Percentiles rank a stretch among this genome's conserved stretches.
Evolutionary conservation across 2,329 filamentous ascomycete species (phyloP).

Genomic region (Cadophora malorum): DNA sequence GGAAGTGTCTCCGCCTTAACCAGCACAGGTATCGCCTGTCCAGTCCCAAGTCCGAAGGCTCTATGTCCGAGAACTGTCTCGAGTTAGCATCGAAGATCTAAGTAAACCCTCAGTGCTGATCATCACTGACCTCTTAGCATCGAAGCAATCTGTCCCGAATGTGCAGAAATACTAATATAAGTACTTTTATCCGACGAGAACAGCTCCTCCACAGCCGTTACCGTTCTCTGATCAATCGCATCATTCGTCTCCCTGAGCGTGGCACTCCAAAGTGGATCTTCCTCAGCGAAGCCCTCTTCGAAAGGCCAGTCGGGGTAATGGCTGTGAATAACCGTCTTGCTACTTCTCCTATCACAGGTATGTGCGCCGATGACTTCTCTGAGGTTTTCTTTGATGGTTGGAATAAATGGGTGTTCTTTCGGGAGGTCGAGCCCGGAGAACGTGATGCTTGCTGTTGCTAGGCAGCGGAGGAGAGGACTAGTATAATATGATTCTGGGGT

Average conservation of each 20-base stretch:
- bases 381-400: slow-evolving; percentile 68
- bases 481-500: slow-evolving; percentile 69
- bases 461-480: slow-evolving; percentile 67
- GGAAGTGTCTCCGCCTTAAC: slow-evolving; percentile 60
- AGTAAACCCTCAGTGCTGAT: background rate
- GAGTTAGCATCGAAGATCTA: background rate
- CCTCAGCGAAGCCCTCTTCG: slow-evolving; percentile 66
- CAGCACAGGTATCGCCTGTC: slow-evolving; percentile 71
- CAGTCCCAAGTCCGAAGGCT: slow-evolving; percentile 67
- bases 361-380: slow-evolving; percentile 72
- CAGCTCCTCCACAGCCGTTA: slow-evolving; percentile 60
- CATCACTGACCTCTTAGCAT: slow-evolving; percentile 50
- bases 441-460: slow-evolving; percentile 66
- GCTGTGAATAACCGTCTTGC: slow-evolving; percentile 56
- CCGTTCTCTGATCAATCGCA: slow-evolving; percentile 58
- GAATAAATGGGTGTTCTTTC: slow-evolving; percentile 57
- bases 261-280: slow-evolving; percentile 57
- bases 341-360: slow-evolving; percentile 70
- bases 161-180: slow-evolving; percentile 65
- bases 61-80: slow-evolving; percentile 61
- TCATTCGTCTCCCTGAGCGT: slow-evolving; percentile 51
- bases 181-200: slow-evolving; percentile 59
- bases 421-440: slow-evolving; percentile 62
- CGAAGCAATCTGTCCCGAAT: slow-evolving; percentile 62
- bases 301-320: slow-evolving; percentile 61